Evolutionary conservation across 75 land plant species (phyloP).

Genomic region (Pseudotsuga menziesii): DNA sequence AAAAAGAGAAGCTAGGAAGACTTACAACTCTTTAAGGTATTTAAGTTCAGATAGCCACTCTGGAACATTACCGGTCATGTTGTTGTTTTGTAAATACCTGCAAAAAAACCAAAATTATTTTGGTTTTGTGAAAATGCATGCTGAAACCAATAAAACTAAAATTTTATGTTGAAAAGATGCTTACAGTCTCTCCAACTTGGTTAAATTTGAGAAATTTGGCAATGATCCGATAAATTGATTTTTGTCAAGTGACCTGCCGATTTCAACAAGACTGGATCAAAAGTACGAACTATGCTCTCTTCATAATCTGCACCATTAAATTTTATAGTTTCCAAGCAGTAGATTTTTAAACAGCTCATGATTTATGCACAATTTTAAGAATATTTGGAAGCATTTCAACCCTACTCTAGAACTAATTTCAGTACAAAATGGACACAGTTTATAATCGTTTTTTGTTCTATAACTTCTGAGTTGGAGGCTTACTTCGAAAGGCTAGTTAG

Average conservation of each 20-base stretch:
- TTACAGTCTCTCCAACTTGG: not conserved
- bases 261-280: too few relatives aligned
- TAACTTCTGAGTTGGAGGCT: slow-evolving; percentile 20
- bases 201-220: not conserved
- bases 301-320: too few relatives aligned
- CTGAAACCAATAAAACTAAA: not conserved
- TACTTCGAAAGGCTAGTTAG: slow-evolving; percentile 35
- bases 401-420: too few relatives aligned
- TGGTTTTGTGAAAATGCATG: too few relatives aligned
- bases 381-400: too few relatives aligned
- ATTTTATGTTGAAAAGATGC: not conserved
- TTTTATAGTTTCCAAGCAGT: too few relatives aligned
- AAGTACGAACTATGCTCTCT: too few relatives aligned
- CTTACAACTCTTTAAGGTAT: not conserved
- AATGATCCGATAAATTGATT: not conserved
- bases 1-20: not conserved
- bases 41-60: not conserved
- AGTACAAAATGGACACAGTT: too few relatives aligned
- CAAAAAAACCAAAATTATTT: too few relatives aligned
- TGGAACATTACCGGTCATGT: not conserved
- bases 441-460: too few relatives aligned
- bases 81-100: slow-evolving; percentile 8
- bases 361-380: too few relatives aligned
- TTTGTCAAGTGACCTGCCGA: not conserved
- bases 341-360: too few relatives aligned